Evolutionary conservation across 768 basidiomycete genomes (phyloP), one percentile per base, ranked within the genome.

Genomic region (Cystofilobasidium capitatum): DNA sequence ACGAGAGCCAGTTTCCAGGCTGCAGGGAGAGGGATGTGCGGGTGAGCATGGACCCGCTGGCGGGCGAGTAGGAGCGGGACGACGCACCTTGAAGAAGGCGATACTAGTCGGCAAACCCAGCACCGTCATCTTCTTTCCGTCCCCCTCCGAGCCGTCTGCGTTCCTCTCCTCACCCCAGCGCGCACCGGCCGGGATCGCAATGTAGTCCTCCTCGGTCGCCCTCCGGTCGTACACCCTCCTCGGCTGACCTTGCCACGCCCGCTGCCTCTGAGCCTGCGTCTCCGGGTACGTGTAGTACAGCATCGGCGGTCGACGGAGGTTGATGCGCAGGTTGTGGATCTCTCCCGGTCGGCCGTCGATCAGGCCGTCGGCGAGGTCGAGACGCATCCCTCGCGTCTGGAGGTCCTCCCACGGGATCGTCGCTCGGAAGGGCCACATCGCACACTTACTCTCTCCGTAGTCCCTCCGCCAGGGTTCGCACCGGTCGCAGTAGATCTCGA

Each of bases 1-100:
- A 54, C 31, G 58, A 59, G 17, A 66, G 59, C 65, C 65, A 66
- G 36, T 66, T 42, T 8, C 58, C 65, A n/a, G 65, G 65, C 58
- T 66, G 58, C 2, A 14, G 45, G 51, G 47, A 26, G 33, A 24
- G 26, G 1, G 62, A 45, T 39, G 2, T 13, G 20, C 3, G 6
- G 45, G 1, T 16, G 22, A 37, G 22, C 47, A 64, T 47, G n/a
- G 3, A 26, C 47, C 20, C 9, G 3, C 3, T 2, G 12, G 9
- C 6, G 29, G 22, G 24, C 5, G 16, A 39, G 17, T 20, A 16
- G 31, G 24, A 26, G 37, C 31, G 16, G 44, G n/a, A 10, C 3
- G 39, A 63, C 63, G 13, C 26, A 64, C 63, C 51, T 65, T 58
- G 64, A 58, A 58, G 42, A 58, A 58, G 5, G 64, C 51, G 36